phyloP scores from a whole-genome alignment of 1,284 basidiomycete species.

The Tetrapyrgos nigripes region DNA sequence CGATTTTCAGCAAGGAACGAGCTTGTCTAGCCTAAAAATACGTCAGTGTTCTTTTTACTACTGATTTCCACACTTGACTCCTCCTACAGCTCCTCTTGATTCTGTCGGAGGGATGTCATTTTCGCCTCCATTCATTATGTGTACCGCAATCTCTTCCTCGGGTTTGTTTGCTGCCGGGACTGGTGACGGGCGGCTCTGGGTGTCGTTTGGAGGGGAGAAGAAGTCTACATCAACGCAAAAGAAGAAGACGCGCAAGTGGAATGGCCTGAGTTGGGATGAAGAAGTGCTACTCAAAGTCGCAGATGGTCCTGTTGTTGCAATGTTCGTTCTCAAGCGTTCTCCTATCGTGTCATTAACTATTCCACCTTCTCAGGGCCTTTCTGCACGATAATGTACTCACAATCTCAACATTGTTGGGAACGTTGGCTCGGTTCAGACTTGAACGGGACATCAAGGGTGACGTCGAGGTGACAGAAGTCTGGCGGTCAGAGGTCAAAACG shows the following conservation, averaged over 20 bases:
- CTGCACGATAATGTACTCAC: conserved; percentile 49
- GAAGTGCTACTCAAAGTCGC: conserved; percentile 56
- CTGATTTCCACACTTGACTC: not conserved
- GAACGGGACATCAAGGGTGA: conserved; percentile 34
- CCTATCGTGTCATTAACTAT: not conserved
- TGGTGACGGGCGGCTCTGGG: conserved; percentile 74
- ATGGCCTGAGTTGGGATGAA: conserved; percentile 60
- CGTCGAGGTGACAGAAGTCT: conserved; percentile 44
- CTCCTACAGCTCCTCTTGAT: conserved; percentile 43
- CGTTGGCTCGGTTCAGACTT: conserved; percentile 51
- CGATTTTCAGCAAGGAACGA: conserved; percentile 61
- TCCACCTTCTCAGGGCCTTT: conserved; percentile 51
- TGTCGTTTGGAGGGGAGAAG: conserved; percentile 74
- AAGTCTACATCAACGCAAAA: conserved; percentile 26
- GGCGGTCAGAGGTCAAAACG: conserved; percentile 47
- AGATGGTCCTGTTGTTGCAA: conserved; percentile 72
- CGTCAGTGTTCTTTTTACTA: conserved; percentile 43
- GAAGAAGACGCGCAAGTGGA: conserved; percentile 69
- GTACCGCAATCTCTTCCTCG: conserved; percentile 57
- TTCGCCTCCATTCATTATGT: conserved; percentile 77
- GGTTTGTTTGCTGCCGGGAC: conserved; percentile 73
- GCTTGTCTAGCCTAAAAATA: conserved; percentile 65
- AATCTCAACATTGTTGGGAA: conserved; percentile 66
- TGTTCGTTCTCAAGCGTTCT: conserved; percentile 50
- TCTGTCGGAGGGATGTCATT: conserved; percentile 57